These are phyloP conservation scores for Neoboletus brunneissimus DNA, from an alignment of 768 basidiomycete genomes.

Conservation along the genomic window DNA sequence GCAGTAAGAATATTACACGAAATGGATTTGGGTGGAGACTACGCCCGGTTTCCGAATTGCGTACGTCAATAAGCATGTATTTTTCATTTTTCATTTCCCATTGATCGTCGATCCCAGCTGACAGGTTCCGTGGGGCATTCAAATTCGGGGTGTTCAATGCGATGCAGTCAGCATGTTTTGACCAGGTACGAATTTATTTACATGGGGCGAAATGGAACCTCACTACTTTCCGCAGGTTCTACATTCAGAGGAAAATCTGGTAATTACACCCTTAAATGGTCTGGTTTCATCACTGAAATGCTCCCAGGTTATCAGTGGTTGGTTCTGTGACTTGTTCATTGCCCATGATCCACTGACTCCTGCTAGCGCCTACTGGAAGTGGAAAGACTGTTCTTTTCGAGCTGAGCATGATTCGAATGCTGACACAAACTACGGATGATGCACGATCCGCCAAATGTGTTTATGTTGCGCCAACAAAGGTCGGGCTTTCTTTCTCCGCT, in stretches of 20 bases:
- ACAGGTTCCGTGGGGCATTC: constrained; percentile 77
- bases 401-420: constrained; percentile 76
- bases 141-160: constrained; percentile 91
- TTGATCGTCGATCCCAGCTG: constrained; percentile 50
- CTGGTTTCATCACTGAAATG: constrained; percentile 9
- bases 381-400: constrained; percentile 97
- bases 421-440: constrained; percentile 41
- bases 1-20: constrained; percentile 25
- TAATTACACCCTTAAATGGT: constrained; percentile 24
- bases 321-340: constrained; percentile 8
- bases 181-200: constrained; percentile 45
- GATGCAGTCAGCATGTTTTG: constrained; percentile 82
- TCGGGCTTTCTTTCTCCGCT: constrained; percentile 21
- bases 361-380: constrained; percentile 86
- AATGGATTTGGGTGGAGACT: constrained; percentile 48
- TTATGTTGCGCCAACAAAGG: constrained; percentile 94
- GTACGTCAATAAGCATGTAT: constrained; percentile 38
- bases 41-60: constrained; percentile 70
- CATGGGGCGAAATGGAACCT: not conserved
- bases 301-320: constrained; percentile 70
- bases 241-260: constrained; percentile 61
- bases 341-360: constrained; percentile 1
- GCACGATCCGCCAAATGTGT: constrained; percentile 60
- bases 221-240: constrained; percentile 46
- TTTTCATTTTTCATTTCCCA: not conserved